Evolutionary conservation across 495 filamentous ascomycete genomes (phyloP).

Genomic region (Cairneyella variabilis): DNA sequence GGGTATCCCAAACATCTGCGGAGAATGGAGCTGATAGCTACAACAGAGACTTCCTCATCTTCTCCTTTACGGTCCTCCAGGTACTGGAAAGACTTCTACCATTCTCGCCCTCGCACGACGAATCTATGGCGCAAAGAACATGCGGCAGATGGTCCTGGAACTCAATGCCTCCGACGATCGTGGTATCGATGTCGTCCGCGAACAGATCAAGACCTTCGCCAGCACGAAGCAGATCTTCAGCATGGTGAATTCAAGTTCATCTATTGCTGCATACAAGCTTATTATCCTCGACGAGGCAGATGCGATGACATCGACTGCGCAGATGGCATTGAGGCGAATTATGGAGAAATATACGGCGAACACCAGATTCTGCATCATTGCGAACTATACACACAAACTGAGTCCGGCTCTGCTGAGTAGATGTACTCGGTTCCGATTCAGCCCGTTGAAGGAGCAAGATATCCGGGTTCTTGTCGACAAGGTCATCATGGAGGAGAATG

Average conservation of each 20-base stretch:
- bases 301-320: slow-evolving; percentile 93
- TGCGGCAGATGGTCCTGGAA: slow-evolving; percentile 97
- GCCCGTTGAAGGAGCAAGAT: slow-evolving; percentile 82
- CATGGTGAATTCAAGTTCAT: slow-evolving; percentile 48
- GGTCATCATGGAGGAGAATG: slow-evolving; percentile 82
- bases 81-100: slow-evolving; percentile 96
- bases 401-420: slow-evolving; percentile 87
- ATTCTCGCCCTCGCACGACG: slow-evolving; percentile 84
- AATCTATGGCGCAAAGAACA: slow-evolving; percentile 89
- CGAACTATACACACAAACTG: slow-evolving; percentile 99
- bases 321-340: slow-evolving; percentile 94
- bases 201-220: slow-evolving; percentile 99
- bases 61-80: slow-evolving; percentile 94
- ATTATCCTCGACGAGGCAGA: slow-evolving; percentile 98
- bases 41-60: slow-evolving; percentile 82
- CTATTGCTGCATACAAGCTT: slow-evolving; percentile 66
- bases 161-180: slow-evolving; percentile 95
- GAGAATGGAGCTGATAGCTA: not conserved
- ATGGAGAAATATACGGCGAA: slow-evolving; percentile 99
- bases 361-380: slow-evolving; percentile 96
- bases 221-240: slow-evolving; percentile 63
- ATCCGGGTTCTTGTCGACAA: slow-evolving; percentile 81
- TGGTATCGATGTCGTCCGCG: slow-evolving; percentile 96
- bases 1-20: slow-evolving; percentile 13
- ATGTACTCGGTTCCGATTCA: slow-evolving; percentile 95